A percentile compares a stretch with the other conserved stretches of the same genome.
phyloP scores from a whole-genome alignment of 2,329 filamentous ascomycete species.

The Purpureocillium lavendulum region DNA sequence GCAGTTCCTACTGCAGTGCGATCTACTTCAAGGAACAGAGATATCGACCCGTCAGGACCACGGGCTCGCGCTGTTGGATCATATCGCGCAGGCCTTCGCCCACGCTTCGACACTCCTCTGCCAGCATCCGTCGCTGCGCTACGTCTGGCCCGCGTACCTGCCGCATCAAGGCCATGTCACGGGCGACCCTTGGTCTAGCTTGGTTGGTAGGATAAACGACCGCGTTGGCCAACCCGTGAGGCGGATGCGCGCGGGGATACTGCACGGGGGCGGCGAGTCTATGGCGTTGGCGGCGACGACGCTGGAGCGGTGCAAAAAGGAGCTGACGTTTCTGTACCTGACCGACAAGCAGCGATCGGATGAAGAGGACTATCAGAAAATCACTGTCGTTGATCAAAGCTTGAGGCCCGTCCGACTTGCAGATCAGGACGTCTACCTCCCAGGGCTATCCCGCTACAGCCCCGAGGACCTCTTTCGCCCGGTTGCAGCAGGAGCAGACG shows the following conservation, averaged over 20 bases:
- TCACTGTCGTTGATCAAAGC: neutral
- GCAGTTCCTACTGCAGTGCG: neutral
- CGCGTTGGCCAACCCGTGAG: neutral
- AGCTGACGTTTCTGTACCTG: constrained; percentile 1
- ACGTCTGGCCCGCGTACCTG: neutral
- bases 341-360: neutral
- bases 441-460: neutral
- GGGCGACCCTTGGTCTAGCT: neutral
- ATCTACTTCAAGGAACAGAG: neutral
- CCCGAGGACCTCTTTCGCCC: neutral
- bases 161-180: neutral
- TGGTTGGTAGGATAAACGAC: neutral
- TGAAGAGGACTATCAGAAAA: neutral
- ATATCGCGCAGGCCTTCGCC: too few species aligned
- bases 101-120: neutral
- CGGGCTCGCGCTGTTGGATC: too few species aligned
- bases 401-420: neutral
- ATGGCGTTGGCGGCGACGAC: too few species aligned
- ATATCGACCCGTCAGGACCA: too few species aligned
- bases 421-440: constrained; percentile 2
- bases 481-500: neutral
- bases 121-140: neutral
- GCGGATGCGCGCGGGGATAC: neutral
- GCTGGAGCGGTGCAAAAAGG: neutral
- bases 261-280: too few species aligned